These are phyloP conservation scores for Dysphania ambrosioides DNA, from an alignment of 148 eudicot species.

Conservation along the genomic window DNA sequence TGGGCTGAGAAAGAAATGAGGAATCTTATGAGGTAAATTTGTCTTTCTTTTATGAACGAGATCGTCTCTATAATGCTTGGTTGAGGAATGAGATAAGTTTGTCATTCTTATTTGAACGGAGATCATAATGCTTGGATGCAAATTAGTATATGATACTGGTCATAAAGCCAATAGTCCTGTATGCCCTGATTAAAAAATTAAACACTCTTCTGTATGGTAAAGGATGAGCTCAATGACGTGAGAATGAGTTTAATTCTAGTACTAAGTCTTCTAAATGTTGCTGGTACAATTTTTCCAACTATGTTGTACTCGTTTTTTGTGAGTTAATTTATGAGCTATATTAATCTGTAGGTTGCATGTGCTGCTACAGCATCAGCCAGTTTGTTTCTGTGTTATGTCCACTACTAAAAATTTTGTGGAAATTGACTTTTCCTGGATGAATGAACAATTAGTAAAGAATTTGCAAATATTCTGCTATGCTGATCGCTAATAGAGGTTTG, in stretches of 20 bases:
- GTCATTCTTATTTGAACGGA: not conserved
- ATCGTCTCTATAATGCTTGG: not conserved
- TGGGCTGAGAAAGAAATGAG: constrained; percentile 99
- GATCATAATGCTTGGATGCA: not conserved
- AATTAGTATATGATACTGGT: not conserved
- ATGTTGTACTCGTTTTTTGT: not conserved
- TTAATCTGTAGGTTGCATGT: not conserved
- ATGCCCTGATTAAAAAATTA: not conserved
- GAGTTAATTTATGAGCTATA: not conserved
- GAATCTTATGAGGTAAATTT: constrained; percentile 90
- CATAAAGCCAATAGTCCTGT: no score
- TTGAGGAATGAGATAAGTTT: no score
- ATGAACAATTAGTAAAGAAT: not conserved
- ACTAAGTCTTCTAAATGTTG: not conserved
- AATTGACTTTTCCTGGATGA: not conserved
- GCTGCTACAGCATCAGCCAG: not conserved
- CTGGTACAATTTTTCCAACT: not conserved
- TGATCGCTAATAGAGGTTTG: not conserved
- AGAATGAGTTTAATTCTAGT: not conserved
- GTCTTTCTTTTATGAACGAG: not conserved
- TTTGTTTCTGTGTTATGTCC: not conserved
- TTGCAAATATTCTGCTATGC: not conserved
- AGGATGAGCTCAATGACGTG: no score
- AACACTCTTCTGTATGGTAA: not conserved
- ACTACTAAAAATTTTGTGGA: no score